Base-by-base conservation (phyloP, 1,284 basidiomycete species). In the Schizophyllum commune region DNA sequence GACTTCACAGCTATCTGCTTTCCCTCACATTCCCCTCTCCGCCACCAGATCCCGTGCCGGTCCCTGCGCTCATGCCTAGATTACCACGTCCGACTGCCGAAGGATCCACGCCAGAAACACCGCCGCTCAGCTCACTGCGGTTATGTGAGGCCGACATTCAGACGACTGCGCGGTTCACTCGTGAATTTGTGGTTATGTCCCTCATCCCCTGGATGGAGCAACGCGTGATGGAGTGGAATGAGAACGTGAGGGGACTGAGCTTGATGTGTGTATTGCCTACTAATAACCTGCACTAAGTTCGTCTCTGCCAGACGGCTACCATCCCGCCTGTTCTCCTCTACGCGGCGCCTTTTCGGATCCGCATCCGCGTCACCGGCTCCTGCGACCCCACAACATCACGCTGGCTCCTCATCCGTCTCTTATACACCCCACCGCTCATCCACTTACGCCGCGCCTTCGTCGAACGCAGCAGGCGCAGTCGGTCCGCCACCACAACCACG, bases 131-230 rank as follows among this genome's bases (percentile, higher is more conserved):
- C 65, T 79, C 79, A 2, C 68, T 89, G 51, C 78, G 77, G 51
- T 75, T 97, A 71, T 80, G 80, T 6, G 85, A 92, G 62, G 80
- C 81, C 56, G 96, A 98, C 72, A 90, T 95, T 9, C 84, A 90
- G 63, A 83, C 87, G 63, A 84, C 92, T 22, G 88, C 88, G 0
- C 83, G 85, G 54, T 94, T 98, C 66, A 83, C 94, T 5, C 84
- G 96, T 55, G 96, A 98, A 71, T 89, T 98, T 66, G 83, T 94
- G 1, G 88, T 90, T 4, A 94, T 94, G 84, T 95, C 91, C 68
- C 77, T 99, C 39, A 76, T 98, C 3, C 96, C 96, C 0, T 98
- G 92, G 89, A 95, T 99, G 92, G 96, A 99, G 75, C 91, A 91
- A 66, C 89, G 88, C 69, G 89, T 97, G 1, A 71, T 94, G 56